Evolutionary conservation across 2,329 filamentous ascomycete species (phyloP).

Genomic region (Bipolaris oryzae): DNA sequence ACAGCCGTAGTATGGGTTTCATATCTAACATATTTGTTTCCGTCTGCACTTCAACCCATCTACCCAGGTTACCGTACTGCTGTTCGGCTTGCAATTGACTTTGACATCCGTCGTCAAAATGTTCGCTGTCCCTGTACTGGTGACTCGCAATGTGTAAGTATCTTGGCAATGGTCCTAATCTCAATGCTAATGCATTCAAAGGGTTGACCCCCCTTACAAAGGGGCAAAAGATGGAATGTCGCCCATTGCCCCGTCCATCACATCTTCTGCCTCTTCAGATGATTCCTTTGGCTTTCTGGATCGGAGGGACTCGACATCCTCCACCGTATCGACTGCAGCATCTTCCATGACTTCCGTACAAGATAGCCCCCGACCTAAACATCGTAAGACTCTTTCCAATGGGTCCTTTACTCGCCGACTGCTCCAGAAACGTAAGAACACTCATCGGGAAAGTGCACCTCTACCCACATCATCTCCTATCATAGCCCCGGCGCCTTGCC

Average conservation of each 20-base stretch:
- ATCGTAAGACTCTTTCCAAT: conserved; percentile 22
- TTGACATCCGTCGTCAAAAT: conserved; percentile 12
- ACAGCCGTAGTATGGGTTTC: conserved; percentile 8
- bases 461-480: conserved; percentile 8
- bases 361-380: conserved; percentile 10
- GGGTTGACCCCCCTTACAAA: conserved; percentile 18
- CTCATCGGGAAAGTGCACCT: background rate
- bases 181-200: conserved; percentile 16
- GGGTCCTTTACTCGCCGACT: conserved; percentile 19
- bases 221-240: conserved; percentile 8
- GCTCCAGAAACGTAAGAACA: conserved; percentile 19
- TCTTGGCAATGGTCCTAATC: background rate
- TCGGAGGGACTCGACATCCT: conserved; percentile 18
- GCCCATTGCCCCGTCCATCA: conserved; percentile 9
- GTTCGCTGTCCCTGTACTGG: conserved; percentile 25
- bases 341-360: conserved; percentile 21
- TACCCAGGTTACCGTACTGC: background rate
- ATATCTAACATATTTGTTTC: conserved; percentile 1
- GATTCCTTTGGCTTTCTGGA: conserved; percentile 15
- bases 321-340: conserved; percentile 18
- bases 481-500: background rate
- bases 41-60: background rate
- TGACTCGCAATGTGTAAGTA: conserved; percentile 24
- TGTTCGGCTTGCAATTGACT: background rate
- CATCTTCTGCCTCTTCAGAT: conserved; percentile 17